Evolutionary conservation across 73 alveolate species (phyloP).

Genomic region (Effrenium voratum): DNA sequence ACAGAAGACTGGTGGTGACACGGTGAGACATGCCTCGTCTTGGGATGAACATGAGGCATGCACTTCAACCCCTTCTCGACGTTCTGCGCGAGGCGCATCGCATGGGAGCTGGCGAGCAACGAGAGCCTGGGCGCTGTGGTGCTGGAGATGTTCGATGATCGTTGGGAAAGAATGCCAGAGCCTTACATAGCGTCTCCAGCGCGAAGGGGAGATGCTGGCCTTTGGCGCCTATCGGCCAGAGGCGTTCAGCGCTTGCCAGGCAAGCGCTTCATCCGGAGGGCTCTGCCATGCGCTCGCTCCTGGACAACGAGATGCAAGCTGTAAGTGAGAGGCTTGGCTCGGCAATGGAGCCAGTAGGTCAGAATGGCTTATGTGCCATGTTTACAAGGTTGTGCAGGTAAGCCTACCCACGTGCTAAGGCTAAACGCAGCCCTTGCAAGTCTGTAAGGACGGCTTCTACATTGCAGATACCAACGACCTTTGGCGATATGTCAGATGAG

Average conservation of each 20-base stretch:
- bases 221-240: neutral
- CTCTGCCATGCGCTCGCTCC: neutral
- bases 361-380: too few species aligned
- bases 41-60: neutral
- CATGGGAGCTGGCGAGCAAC: neutral
- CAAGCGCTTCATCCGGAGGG: slow-evolving; percentile 22
- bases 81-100: slow-evolving; percentile 34
- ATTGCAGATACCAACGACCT: neutral
- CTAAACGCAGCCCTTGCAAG: too few species aligned
- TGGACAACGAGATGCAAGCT: slow-evolving; percentile 89
- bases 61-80: slow-evolving; percentile 92
- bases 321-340: slow-evolving; percentile 29
- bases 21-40: neutral
- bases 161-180: slow-evolving; percentile 58
- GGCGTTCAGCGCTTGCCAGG: neutral
- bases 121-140: slow-evolving; percentile 12
- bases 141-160: slow-evolving; percentile 82
- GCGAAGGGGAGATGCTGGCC: neutral
- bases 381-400: too few species aligned
- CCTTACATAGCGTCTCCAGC: neutral
- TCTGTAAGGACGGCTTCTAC: neutral
- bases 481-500: slow-evolving; percentile 68
- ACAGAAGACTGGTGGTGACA: too few species aligned
- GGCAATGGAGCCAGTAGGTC: too few species aligned
- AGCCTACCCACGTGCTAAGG: too few species aligned